Evolutionary conservation across 139 green algal species (phyloP).

Genomic region (Chlamydomonas sphaeroides): DNA sequence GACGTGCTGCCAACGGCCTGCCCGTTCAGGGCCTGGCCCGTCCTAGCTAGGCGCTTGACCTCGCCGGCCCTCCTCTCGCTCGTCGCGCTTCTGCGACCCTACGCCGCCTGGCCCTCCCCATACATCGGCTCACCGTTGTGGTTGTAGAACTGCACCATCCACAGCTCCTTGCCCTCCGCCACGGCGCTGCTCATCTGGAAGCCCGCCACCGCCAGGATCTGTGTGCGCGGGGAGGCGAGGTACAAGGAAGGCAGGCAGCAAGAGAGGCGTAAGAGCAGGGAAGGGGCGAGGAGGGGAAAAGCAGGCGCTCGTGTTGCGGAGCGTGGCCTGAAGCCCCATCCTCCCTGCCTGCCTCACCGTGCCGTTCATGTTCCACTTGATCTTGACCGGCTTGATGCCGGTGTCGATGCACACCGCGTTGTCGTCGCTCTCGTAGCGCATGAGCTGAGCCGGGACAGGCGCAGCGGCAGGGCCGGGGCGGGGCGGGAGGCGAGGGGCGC

Average conservation of each 20-base stretch:
- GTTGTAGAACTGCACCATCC: conserved; percentile 75
- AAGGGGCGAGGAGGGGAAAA: no score
- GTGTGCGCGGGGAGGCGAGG: background rate
- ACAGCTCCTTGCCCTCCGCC: conserved; percentile 47
- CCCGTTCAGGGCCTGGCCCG: no score
- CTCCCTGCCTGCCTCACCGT: conserved; percentile 46
- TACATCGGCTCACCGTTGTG: conserved; percentile 32
- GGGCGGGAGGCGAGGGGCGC: no score
- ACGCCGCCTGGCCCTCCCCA: background rate
- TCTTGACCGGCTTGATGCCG: conserved; percentile 64
- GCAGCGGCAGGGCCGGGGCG: no score
- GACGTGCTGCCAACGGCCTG: no score
- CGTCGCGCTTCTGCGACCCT: background rate
- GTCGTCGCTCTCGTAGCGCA: conserved; percentile 77
- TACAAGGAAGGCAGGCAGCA: no score
- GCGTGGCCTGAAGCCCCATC: no score
- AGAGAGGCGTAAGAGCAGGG: background rate
- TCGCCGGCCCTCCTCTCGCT: no score
- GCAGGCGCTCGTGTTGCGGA: no score
- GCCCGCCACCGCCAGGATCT: conserved; percentile 72
- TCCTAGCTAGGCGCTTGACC: no score
- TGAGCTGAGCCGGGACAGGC: no score
- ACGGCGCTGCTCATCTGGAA: conserved; percentile 56
- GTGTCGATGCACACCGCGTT: conserved; percentile 77
- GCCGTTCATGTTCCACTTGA: conserved; percentile 80